Conservation (phyloP, 345 rosid genomes). For the Aquilaria sinensis region DNA sequence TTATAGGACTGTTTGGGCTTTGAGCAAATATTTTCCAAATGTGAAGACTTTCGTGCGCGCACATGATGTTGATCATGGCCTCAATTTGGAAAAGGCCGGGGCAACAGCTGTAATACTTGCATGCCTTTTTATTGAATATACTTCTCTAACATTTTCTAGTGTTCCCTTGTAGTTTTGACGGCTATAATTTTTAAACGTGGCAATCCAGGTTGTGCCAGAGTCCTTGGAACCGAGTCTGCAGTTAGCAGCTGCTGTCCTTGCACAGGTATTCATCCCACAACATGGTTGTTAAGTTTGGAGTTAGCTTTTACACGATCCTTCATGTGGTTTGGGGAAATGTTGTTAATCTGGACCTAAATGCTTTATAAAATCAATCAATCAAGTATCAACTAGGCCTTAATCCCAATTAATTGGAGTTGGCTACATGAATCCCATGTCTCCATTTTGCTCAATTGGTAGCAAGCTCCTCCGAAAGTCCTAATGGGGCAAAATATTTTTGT, state of each 20-base stretch:
- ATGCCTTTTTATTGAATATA: constrained; percentile 4
- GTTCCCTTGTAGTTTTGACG: background rate
- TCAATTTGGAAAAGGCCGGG: constrained; percentile 94
- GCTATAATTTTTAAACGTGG: background rate
- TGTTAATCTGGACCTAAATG: no score
- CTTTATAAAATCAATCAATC: no score
- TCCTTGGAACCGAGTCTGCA: constrained; percentile 97
- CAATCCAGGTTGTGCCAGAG: constrained; percentile 90
- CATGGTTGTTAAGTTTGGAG: constrained; percentile 3
- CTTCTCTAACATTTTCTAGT: background rate
- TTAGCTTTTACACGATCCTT: no score
- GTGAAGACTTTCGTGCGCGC: constrained; percentile 98
- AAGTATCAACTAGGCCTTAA: no score
- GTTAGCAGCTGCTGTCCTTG: constrained; percentile 98
- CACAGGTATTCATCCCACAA: constrained; percentile 48
- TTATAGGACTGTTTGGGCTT: constrained; percentile 98
- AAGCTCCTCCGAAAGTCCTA: no score
- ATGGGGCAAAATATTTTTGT: no score
- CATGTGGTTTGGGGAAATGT: no score
- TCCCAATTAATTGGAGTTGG: no score
- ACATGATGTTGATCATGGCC: constrained; percentile 94
- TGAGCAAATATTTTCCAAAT: constrained; percentile 92
- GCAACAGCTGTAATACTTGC: constrained; percentile 78
- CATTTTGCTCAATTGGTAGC: no score
- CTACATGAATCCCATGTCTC: no score